phyloP scores from a whole-genome alignment of 257 asterid genomes.

The Anisodus acutangulus region DNA sequence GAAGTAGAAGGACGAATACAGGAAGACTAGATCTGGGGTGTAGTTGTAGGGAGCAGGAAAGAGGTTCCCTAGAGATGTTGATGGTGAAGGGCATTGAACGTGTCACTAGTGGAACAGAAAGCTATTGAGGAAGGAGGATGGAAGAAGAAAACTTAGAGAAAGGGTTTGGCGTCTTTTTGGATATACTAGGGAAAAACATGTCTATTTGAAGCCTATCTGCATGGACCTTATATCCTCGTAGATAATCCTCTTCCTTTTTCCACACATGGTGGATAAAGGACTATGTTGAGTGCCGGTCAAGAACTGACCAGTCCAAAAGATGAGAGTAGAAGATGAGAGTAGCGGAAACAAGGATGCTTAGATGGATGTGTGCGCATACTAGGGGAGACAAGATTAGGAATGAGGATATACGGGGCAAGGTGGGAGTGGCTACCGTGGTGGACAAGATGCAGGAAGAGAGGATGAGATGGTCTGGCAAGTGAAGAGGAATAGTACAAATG shows the following conservation, averaged over 20 bases:
- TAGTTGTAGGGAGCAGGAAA: background rate
- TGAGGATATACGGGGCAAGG: too few species aligned
- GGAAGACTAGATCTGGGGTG: conserved; percentile 8
- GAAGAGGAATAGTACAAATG: too few species aligned
- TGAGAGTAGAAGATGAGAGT: too few species aligned
- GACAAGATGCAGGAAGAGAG: too few species aligned
- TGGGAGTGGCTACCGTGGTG: too few species aligned
- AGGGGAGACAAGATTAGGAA: too few species aligned
- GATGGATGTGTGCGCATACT: too few species aligned
- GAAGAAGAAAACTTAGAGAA: background rate
- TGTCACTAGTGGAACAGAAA: conserved; percentile 7
- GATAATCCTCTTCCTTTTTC: background rate
- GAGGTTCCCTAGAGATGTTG: background rate
- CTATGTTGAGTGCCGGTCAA: too few species aligned
- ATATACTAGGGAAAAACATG: background rate
- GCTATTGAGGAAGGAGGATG: conserved; percentile 4
- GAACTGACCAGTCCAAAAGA: too few species aligned
- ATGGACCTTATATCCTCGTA: background rate
- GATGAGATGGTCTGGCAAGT: too few species aligned
- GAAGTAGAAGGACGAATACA: background rate
- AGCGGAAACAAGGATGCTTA: too few species aligned
- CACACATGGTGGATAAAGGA: too few species aligned
- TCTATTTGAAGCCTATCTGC: conserved; percentile 3
- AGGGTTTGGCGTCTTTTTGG: background rate
- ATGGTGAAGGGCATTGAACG: background rate